These are phyloP conservation scores for Barnettozyma vustinii DNA, from an alignment of 805 yeast genomes.

Conservation along the genomic window DNA sequence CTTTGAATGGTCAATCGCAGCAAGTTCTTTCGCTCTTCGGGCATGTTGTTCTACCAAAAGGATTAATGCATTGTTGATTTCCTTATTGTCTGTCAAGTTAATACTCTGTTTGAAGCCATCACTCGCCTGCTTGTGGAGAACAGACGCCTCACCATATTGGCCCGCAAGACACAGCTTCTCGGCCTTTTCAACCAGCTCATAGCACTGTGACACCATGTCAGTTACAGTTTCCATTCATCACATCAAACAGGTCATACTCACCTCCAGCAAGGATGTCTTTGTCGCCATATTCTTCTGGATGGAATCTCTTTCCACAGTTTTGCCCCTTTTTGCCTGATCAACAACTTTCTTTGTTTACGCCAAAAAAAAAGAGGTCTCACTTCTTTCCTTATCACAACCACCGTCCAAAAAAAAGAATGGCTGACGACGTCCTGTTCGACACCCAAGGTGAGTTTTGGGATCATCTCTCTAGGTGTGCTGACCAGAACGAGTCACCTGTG, in stretches of 20 bases:
- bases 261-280: not conserved
- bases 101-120: slow-evolving; percentile 27
- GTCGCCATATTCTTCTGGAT: not conserved
- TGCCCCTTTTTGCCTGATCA: not conserved
- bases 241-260: not conserved
- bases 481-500: slow-evolving; percentile 7
- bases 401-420: slow-evolving; percentile 8
- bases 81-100: slow-evolving; percentile 20
- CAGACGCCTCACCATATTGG: slow-evolving; percentile 37
- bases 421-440: slow-evolving; percentile 19
- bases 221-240: not conserved
- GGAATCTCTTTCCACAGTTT: not conserved
- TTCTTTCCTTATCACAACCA: no score
- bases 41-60: slow-evolving; percentile 27
- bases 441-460: slow-evolving; percentile 19
- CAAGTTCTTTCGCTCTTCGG: slow-evolving; percentile 28
- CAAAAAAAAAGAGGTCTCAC: no score
- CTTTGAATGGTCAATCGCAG: slow-evolving; percentile 6
- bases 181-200: slow-evolving; percentile 46
- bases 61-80: slow-evolving; percentile 26
- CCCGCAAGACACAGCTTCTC: slow-evolving; percentile 41
- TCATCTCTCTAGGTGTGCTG: slow-evolving; percentile 9
- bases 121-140: slow-evolving; percentile 34
- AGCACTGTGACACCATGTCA: slow-evolving; percentile 16
- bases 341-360: not conserved